Base-by-base conservation (phyloP, 2,329 filamentous ascomycete genomes). In the Laburnicola sp. region DNA sequence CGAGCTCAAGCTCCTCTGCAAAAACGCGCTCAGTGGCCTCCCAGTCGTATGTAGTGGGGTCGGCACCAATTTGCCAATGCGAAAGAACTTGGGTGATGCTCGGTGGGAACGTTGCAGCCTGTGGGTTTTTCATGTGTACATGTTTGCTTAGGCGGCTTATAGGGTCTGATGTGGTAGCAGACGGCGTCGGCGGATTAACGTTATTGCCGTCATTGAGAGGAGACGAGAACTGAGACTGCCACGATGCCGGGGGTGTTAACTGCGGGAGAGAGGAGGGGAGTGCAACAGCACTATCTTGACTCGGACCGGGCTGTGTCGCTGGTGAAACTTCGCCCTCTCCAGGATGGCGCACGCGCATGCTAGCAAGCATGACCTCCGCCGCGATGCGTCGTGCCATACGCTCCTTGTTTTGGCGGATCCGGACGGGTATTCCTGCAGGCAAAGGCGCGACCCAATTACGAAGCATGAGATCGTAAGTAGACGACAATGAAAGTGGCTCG, bases 21-120 rank as follows among this genome's bases (percentile, higher is more conserved):
- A 64, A 40, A 28, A 55, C 52, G 23, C 60, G 63, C 25, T 71
- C 71, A 2, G 62, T 69, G 1, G 68, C 55, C 22, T 68, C 60
- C 73, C 73, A 79, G 44, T 76, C 69, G 54, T 79, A 79, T 4
- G 53, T 54, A 3, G 45, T 54, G 1, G 74, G 74, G 43, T 77
- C 70, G 3, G 58, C 51, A 23, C 72, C 74, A 2, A 63, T 34
- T 6, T 63, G 54, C 77, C 76, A 79, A 48, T 78, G 76, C 28
- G 66, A 58, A 4, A 78, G 65, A 11, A 78, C 54, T 35, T 69
- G 66, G 22, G 57, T 61, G 4, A 77, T 60, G 11, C 60, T 65
- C 10, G 67, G 64, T 0, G 71, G 62, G 0, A 76, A 56, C 1
- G 59, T 35, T 51, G 58, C 30, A 49, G 51, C 25, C 53, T 41